These are phyloP conservation scores for Psilocybe tampanensis DNA, from an alignment of 768 basidiomycete genomes.

Conservation along the genomic window DNA sequence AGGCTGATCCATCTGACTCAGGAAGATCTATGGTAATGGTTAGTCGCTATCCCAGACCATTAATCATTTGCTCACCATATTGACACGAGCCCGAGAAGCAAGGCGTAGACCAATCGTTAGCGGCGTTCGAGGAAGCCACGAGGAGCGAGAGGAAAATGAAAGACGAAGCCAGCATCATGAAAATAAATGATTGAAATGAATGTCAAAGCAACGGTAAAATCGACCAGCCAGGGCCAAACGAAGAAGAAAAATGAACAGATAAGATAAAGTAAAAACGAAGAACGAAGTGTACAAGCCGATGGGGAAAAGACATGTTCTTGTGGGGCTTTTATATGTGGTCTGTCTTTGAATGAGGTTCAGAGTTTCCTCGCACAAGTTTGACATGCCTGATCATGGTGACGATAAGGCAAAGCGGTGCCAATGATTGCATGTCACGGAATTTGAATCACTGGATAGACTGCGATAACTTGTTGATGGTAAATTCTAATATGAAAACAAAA, in stretches of 20 bases:
- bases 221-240: constrained; percentile 19
- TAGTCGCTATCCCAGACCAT: neutral
- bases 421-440: too few relatives aligned
- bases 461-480: too few relatives aligned
- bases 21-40: constrained; percentile 29
- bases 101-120: constrained; percentile 46
- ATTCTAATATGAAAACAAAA: too few relatives aligned
- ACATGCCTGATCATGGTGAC: too few relatives aligned
- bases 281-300: neutral
- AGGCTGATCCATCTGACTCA: constrained; percentile 28
- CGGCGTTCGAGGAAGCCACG: constrained; percentile 21
- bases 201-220: constrained; percentile 3
- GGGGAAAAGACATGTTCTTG: neutral
- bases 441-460: too few relatives aligned
- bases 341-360: too few relatives aligned
- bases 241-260: neutral
- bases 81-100: constrained; percentile 41
- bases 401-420: too few relatives aligned
- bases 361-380: too few relatives aligned
- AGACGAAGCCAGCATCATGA: constrained; percentile 6
- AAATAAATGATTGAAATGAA: constrained; percentile 1
- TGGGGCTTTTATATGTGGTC: neutral
- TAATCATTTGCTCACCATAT: constrained; percentile 30
- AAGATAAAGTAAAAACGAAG: neutral
- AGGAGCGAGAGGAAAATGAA: constrained; percentile 17